Evolutionary conservation across 352 stramenopile species (phyloP).

Genomic region (Phytophthora syringae): DNA sequence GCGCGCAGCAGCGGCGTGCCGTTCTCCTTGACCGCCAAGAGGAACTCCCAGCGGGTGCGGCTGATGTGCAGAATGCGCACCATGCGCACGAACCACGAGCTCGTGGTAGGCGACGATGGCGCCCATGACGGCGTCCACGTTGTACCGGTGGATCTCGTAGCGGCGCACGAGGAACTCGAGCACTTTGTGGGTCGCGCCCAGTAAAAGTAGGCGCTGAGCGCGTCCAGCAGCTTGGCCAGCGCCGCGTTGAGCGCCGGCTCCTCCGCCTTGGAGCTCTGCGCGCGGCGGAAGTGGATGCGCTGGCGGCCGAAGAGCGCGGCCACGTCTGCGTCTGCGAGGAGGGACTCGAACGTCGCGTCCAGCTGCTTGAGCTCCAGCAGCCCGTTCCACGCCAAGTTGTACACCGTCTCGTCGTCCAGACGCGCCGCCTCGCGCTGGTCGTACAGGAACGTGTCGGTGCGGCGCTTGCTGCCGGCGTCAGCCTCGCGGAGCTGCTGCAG

Average conservation of each 20-base stretch:
- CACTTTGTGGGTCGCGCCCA: constrained; percentile 84
- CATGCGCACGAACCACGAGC: constrained; percentile 84
- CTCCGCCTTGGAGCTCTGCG: constrained; percentile 64
- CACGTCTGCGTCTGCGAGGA: constrained; percentile 59
- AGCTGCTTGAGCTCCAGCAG: constrained; percentile 82
- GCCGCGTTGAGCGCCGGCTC: constrained; percentile 70
- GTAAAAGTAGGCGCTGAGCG: constrained; percentile 87
- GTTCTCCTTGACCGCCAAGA: constrained; percentile 75
- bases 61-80: constrained; percentile 85
- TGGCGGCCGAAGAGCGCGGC: constrained; percentile 73
- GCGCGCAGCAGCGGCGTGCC: constrained; percentile 68
- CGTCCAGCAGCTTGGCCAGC: constrained; percentile 75
- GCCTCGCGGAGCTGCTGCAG: constrained; percentile 82
- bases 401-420: constrained; percentile 86
- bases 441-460: constrained; percentile 87
- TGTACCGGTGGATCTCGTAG: constrained; percentile 89
- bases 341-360: constrained; percentile 73
- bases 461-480: constrained; percentile 81
- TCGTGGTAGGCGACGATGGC: constrained; percentile 88
- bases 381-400: constrained; percentile 87
- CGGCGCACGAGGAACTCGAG: constrained; percentile 90
- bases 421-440: constrained; percentile 81
- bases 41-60: constrained; percentile 84
- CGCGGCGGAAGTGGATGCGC: constrained; percentile 84
- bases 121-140: constrained; percentile 86